These are phyloP conservation scores for Penicillium psychrosexuale DNA, from an alignment of 2,329 filamentous ascomycete species.

Conservation along the genomic window DNA sequence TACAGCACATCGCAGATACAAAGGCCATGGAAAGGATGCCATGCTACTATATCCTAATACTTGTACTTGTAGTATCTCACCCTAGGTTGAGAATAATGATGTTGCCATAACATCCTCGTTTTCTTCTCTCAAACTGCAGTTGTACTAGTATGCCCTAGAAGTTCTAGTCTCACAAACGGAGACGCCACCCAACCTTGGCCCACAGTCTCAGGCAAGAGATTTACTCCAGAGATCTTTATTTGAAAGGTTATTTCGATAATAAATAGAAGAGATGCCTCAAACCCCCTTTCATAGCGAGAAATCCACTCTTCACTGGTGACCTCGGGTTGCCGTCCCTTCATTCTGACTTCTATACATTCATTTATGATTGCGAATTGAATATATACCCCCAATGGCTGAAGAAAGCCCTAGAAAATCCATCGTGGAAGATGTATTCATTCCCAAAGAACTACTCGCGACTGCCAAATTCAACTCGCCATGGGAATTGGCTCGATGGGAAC, in stretches of 20 bases:
- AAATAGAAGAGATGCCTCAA: neutral
- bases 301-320: neutral
- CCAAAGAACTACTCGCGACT: constrained; percentile 16
- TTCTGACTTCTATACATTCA: neutral
- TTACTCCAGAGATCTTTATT: neutral
- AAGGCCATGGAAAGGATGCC: neutral
- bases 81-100: neutral
- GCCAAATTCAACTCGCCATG: constrained; percentile 20
- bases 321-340: neutral
- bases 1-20: neutral
- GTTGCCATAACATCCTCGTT: neutral
- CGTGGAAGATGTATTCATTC: constrained; percentile 20
- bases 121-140: neutral
- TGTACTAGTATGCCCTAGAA: neutral
- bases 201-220: neutral
- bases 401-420: constrained; percentile 9
- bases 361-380: neutral
- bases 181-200: neutral
- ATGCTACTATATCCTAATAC: neutral
- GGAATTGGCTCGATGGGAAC: constrained; percentile 19
- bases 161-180: neutral
- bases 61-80: neutral
- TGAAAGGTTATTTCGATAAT: neutral
- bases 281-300: neutral
- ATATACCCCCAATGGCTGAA: neutral